Evolutionary conservation across 169 alveolate genomes (phyloP), one percentile per base, ranked within the genome.

Genomic region (Blepharisma undulans): DNA sequence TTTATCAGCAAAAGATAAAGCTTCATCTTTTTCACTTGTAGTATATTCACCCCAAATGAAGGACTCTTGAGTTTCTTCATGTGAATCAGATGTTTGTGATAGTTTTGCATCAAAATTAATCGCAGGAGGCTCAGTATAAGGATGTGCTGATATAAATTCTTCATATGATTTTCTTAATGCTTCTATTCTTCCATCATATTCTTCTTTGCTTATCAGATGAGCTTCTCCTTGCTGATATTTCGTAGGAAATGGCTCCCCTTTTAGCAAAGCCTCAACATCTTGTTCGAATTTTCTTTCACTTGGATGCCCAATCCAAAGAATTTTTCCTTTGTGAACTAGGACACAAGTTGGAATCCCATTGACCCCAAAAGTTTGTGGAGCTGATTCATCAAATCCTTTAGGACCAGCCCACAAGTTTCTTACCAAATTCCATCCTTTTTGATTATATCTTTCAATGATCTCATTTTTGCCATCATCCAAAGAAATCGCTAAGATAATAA

Each of bases 401-500:
- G 30, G 12, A 4, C 72, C 78, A 5, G 34, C 27, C 72, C 85
- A 76, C 59, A 66, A 89, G 76, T 88, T 82, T 78, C 36, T 60
- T 10, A 88, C 60, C 3, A 48, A 36, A 25, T 76, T 59, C 92
- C 89, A 88, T 78, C 78, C 60, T 30, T 77, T 88, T 6, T 78
- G 22, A 22, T 36, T 25, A n/a, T 77, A 33, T 78, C 93, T 90
- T 30, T 90, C 36, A 32, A 16, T 21, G 25, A 80, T 82, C 18
- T 59, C n/a, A n/a, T 79, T 85, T 12, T 22, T 71, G 16, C 34
- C 72, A n/a, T 90, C 90, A 66, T 82, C 93, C 19, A 90, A 72
- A 22, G 93, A 90, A 0, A 90, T 79, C 22, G 77, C 84, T 22
- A 82, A 59, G 14, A 90, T 90, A 34, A 81, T 33, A 25, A 18